phyloP scores from a whole-genome alignment of 192 early-diverging fungal species.

The Coemansia asiatica region DNA sequence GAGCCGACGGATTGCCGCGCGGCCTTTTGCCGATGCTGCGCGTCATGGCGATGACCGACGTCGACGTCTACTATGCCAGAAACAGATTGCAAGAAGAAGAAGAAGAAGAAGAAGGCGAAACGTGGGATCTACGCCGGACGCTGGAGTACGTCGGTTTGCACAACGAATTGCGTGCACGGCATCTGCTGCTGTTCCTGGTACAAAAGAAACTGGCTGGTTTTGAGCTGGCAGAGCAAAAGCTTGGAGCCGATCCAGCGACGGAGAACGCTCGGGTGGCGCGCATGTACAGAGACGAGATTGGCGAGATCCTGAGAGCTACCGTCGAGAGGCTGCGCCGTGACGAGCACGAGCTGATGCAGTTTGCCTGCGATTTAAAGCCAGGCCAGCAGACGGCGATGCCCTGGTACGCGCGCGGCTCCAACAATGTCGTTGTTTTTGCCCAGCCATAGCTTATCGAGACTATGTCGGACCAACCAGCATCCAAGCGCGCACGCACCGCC shows the following conservation, averaged over 20 bases:
- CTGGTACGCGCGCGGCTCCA: not conserved
- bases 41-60: conserved; percentile 66
- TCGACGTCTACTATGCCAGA: conserved; percentile 40
- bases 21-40: conserved; percentile 60
- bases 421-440: not conserved
- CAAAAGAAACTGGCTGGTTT: conserved; percentile 38
- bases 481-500: not conserved
- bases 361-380: conserved; percentile 3
- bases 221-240: conserved; percentile 6
- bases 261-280: conserved; percentile 52
- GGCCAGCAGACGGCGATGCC: not conserved
- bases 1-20: conserved; percentile 43
- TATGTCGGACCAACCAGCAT: not conserved
- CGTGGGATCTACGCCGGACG: not conserved
- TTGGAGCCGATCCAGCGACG: conserved; percentile 6
- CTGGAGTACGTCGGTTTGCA: conserved; percentile 54
- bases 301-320: conserved; percentile 20
- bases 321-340: conserved; percentile 7
- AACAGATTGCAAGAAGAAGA: not conserved
- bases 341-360: conserved; percentile 10
- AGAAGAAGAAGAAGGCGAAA: not conserved
- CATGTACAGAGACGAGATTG: conserved; percentile 54
- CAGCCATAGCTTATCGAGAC: not conserved
- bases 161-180: conserved; percentile 62
- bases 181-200: conserved; percentile 53